Evolutionary conservation across 2,329 filamentous ascomycete genomes (phyloP), one percentile per base, ranked within the genome.

Genomic region (Xylariaceae sp.): DNA sequence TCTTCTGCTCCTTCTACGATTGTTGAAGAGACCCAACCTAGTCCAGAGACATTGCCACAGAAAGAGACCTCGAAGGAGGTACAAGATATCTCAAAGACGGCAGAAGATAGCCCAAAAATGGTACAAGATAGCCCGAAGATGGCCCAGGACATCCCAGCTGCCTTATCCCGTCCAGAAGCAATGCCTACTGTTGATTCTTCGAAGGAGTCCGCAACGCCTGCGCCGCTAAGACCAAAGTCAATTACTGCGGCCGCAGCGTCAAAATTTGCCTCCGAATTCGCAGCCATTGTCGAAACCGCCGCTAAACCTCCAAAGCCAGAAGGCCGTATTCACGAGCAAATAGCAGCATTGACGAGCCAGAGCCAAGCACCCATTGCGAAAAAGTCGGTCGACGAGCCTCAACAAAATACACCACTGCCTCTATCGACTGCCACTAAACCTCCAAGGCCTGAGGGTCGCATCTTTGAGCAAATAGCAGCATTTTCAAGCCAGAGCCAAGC

Each of bases 381-480:
- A 1, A 67, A 71, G 51, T 54, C 58, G n/a, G 57, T 53, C 1
- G 64, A 68, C 7, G 65, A 66, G 39, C 53, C 61, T 4, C 19
- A 19, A 19, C 19, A 19, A 19, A 19, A 19, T 19, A 19, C 19
- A 19, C 19, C 19, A 19, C 19, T 19, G 19, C 19, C 19, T 19
- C 19, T 19, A 19, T 19, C 19, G 19, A 49, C 55, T 0, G 35
- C 62, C 29, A 60, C 52, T 49, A 64, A 61, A 31, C 45, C 53
- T 44, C 34, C 64, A 57, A 31, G 53, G 42, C 46, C 61, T 29
- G 50, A 56, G 44, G 64, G 55, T 44, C 68, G 62, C 27, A 61
- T 70, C 32, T 62, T 66, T 27, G 68, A 67, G 51, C 65, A 70
- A 34, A 64, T 69, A 19, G 67, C 67, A 4, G 62, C 61, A 32